Evolutionary conservation across 2,329 filamentous ascomycete genomes (phyloP), one percentile per base, ranked within the genome.

Genomic region (Aspergillus neoniger): DNA sequence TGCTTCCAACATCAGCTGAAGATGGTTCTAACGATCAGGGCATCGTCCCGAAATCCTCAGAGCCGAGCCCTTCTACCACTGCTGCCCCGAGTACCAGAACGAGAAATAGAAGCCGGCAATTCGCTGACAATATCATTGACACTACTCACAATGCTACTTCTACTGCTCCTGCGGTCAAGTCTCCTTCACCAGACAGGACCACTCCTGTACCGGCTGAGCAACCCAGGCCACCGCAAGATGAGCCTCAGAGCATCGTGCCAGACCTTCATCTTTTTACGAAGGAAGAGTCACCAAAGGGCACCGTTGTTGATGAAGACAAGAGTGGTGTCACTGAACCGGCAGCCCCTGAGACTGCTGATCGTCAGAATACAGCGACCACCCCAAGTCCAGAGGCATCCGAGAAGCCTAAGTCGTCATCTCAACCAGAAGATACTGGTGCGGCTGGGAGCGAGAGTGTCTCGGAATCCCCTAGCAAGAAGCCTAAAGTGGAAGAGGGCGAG

Each of bases 401-500:
- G 51, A 73, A 74, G 55, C 72, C 69, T 32, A 71, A 67, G 41
- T 36, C 32, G 32, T 71, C 70, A 32, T 55, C 63, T 2, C 69
- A 71, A 15, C 61, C 66, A 32, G 65, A 69, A 55, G 68, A 66
- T 47, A 57, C 39, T 39, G 52, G 52, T 15, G 63, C 63, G 14
- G 15, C 59, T 12, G 62, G 67, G 23, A 60, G 62, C 14, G 63
- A 57, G 4, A 66, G 60, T n/a, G n/a, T 38, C 5, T 47, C 62
- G n/a, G 61, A 57, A 25, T 63, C 66, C 14, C 60, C 65, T 7
- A 63, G 58, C 52, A 75, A 75, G 60, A 76, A 71, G 49, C 60
- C 64, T 7, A 76, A 76, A 54, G 19, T 72, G 43, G 75, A 76
- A 61, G 68, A 72, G 7, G 64, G 64, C 17, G 69, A 69, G 44